Evolutionary conservation across 2,329 filamentous ascomycete genomes (phyloP).

Genomic region (Pseudocercospora pini-densiflorae): DNA sequence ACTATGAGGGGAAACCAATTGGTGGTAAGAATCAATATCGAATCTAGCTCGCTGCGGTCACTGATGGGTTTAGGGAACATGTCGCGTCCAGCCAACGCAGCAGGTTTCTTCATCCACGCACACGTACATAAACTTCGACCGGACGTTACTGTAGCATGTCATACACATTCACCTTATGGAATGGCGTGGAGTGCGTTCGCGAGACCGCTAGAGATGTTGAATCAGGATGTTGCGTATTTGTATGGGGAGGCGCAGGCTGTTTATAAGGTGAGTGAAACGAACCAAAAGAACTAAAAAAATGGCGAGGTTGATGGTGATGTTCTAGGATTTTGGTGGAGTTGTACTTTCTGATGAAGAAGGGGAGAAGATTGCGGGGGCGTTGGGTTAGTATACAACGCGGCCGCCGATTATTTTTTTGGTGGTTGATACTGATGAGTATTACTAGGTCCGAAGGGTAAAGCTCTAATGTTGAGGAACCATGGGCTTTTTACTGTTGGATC

Average conservation of each 20-base stretch:
- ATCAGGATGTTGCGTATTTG: constrained; percentile 68
- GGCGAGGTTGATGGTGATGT: neutral
- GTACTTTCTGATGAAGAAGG: constrained; percentile 68
- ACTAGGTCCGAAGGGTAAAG: constrained; percentile 65
- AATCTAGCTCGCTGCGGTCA: no score
- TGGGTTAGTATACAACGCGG: no score
- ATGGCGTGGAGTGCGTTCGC: constrained; percentile 72
- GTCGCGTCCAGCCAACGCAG: constrained; percentile 65
- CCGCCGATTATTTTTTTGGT: no score
- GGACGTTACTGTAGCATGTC: constrained; percentile 72
- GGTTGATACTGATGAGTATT: no score
- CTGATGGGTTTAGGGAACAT: constrained; percentile 54
- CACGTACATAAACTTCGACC: constrained; percentile 70
- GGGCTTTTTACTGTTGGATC: constrained; percentile 71
- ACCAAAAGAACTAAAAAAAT: neutral
- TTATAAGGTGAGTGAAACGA: constrained; percentile 47
- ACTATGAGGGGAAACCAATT: constrained; percentile 65
- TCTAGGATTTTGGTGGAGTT: constrained; percentile 64
- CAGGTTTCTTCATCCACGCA: constrained; percentile 72
- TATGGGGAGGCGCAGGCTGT: constrained; percentile 67
- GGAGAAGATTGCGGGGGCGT: constrained; percentile 62
- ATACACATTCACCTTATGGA: constrained; percentile 69
- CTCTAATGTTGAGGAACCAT: constrained; percentile 71
- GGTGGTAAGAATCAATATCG: constrained; percentile 40
- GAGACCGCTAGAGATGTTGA: constrained; percentile 70